phyloP scores from a whole-genome alignment of 768 basidiomycete genomes.

The Tulasnella sp. region DNA sequence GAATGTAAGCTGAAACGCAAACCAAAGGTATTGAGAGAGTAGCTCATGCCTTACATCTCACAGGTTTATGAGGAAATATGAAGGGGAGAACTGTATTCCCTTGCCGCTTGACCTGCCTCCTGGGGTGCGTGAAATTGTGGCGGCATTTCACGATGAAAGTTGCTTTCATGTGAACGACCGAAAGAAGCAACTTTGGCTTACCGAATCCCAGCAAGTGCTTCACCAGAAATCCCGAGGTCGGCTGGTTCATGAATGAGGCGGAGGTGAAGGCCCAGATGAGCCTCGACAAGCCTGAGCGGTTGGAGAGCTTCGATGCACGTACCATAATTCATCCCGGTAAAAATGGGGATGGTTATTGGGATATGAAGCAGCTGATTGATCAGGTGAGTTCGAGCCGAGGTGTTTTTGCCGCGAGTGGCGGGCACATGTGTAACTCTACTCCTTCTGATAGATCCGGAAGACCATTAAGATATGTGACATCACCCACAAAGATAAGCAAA shows the following conservation, averaged over 20 bases:
- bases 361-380: slow-evolving; percentile 31
- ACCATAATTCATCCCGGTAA: slow-evolving; percentile 38
- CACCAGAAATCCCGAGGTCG: slow-evolving; percentile 45
- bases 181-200: slow-evolving; percentile 34
- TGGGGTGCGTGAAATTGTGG: slow-evolving; percentile 42
- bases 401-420: too few species aligned
- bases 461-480: slow-evolving; percentile 21
- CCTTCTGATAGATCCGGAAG: background rate
- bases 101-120: background rate
- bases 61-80: background rate
- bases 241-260: slow-evolving; percentile 44
- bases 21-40: background rate
- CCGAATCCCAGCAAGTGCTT: slow-evolving; percentile 36
- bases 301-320: slow-evolving; percentile 41
- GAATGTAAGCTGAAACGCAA: background rate
- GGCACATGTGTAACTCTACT: background rate
- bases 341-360: slow-evolving; percentile 33
- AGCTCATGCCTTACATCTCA: background rate
- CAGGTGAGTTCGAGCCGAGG: slow-evolving; percentile 26
- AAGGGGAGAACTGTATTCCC: background rate
- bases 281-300: slow-evolving; percentile 31
- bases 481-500: slow-evolving; percentile 18
- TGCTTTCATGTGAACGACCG: slow-evolving; percentile 44
- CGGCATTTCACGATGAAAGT: slow-evolving; percentile 45
- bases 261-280: slow-evolving; percentile 35